A percentile compares a stretch with the other conserved stretches of the same genome.
phyloP scores from a whole-genome alignment of 768 basidiomycete species.

The Lentinula detonsa region DNA sequence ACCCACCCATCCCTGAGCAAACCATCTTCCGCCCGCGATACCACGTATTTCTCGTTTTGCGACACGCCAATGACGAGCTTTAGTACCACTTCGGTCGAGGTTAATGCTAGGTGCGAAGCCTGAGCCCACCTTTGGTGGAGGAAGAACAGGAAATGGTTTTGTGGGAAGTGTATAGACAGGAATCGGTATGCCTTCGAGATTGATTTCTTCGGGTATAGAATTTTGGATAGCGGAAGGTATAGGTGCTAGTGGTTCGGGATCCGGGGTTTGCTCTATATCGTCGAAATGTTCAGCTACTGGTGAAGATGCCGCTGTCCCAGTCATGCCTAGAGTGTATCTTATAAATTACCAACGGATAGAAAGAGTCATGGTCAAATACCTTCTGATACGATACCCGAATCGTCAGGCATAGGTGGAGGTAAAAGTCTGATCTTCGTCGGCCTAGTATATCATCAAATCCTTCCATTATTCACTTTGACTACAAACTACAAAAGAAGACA shows the following conservation, averaged over 20 bases:
- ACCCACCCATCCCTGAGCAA: constrained; percentile 76
- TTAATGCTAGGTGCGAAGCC: constrained; percentile 65
- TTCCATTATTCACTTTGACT: neutral
- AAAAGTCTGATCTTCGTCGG: neutral
- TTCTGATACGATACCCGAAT: constrained; percentile 54
- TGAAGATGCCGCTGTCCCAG: constrained; percentile 70
- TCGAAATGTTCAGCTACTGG: constrained; percentile 50
- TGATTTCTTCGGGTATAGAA: constrained; percentile 33
- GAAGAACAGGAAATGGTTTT: constrained; percentile 81
- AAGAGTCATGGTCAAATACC: constrained; percentile 27
- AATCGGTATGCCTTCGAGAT: constrained; percentile 53
- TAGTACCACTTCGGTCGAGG: constrained; percentile 55
- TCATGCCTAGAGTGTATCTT: constrained; percentile 36
- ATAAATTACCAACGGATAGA: constrained; percentile 5
- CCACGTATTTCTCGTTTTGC: constrained; percentile 76
- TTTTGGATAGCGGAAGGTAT: constrained; percentile 15
- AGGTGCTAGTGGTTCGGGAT: constrained; percentile 37
- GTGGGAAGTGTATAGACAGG: constrained; percentile 75
- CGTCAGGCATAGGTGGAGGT: constrained; percentile 20
- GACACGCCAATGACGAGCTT: constrained; percentile 66
- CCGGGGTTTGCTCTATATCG: constrained; percentile 35
- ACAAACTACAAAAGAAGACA: neutral
- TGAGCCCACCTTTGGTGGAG: constrained; percentile 60
- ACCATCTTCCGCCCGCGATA: constrained; percentile 82
- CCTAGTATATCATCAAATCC: neutral